Evolutionary conservation across 371 early-diverging fungal genomes (phyloP).

Genomic region (Homolaphlyctis polyrhiza): DNA sequence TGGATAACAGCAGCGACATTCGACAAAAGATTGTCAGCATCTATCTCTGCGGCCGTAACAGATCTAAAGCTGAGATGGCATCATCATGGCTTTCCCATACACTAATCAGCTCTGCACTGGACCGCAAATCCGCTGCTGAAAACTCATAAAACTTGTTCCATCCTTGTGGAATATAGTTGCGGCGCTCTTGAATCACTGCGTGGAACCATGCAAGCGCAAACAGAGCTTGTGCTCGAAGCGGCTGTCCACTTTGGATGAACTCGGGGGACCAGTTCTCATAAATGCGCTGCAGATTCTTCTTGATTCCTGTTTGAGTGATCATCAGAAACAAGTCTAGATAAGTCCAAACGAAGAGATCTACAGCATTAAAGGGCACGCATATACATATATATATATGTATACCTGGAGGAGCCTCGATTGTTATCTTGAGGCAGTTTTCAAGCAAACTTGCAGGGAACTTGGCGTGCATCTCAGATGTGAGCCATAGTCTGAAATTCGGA

Average conservation of each 20-base stretch:
- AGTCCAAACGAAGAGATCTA: background rate
- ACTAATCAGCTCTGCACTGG: slow-evolving; percentile 36
- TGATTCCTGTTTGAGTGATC: no score
- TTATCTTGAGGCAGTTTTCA: slow-evolving; percentile 40
- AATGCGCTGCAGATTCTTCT: slow-evolving; percentile 44
- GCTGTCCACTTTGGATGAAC: slow-evolving; percentile 30
- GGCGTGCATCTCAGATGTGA: slow-evolving; percentile 42
- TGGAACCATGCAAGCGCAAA: slow-evolving; percentile 56
- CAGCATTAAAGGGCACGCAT: background rate
- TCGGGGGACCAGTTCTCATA: slow-evolving; percentile 40
- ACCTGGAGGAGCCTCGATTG: slow-evolving; percentile 49
- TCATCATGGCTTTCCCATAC: slow-evolving; percentile 9
- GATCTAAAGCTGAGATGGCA: background rate
- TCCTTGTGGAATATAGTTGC: slow-evolving; percentile 53
- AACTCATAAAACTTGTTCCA: slow-evolving; percentile 60
- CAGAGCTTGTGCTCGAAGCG: slow-evolving; percentile 38
- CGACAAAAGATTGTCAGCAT: slow-evolving; percentile 2
- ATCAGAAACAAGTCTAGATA: no score
- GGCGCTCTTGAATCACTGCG: slow-evolving; percentile 50
- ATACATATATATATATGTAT: background rate
- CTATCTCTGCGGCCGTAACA: no score
- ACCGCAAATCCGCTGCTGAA: slow-evolving; percentile 46
- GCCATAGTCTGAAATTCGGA: slow-evolving; percentile 39
- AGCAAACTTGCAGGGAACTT: slow-evolving; percentile 35
- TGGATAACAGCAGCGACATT: background rate